Base-by-base conservation (phyloP, 2,329 filamentous ascomycete species). In the Rhexocercosporidium sp. region DNA sequence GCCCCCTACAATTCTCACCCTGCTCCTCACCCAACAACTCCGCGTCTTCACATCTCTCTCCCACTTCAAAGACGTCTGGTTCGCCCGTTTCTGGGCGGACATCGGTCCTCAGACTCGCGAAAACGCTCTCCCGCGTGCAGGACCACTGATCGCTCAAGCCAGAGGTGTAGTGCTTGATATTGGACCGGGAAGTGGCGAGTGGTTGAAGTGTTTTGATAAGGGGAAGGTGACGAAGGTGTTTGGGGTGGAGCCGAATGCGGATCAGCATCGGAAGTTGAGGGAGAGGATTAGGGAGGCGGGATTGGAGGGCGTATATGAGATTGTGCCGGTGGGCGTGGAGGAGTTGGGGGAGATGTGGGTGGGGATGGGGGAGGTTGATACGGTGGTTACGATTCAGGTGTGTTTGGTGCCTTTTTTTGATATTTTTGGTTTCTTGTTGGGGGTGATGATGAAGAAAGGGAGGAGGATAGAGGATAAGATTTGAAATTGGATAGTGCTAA, bases 271-370 rank as follows among this genome's bases (percentile, higher is more conserved):
- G 0, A 76, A 77, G 5, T 78, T 92, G 61, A 77, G 80, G 0
- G 73, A 76, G 46, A 82, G 82, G 25, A 81, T 89, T 3, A 74
- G 77, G 12, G 81, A 82, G 1, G 82, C 86, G 0, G 87, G 86
- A 0, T 77, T 92, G 2, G 79, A 82, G 7, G 85, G 80, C 61
- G 77, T 85, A 8, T 92, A 91, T 75, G 83, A 88, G 74, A 83
- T 91, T 65, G 82, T 90, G 11, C 87, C 88, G 1, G 82, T 86
- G 5, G 89, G 89, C 2, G 86, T 91, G 53, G 84, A 91, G 77
- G 83, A 86, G 62, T 78, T 91, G 63, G 69, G 59, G 7, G 31
- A 66, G 29, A 56, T 78, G 68, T 79, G 79, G 34, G 80, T 90
- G 14, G 77, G 82, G 61, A 80, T 80, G 47, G 87, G 67, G 8